phyloP scores from a whole-genome alignment of 78 protist genomes.

The Dictyostelium firmibasis region DNA sequence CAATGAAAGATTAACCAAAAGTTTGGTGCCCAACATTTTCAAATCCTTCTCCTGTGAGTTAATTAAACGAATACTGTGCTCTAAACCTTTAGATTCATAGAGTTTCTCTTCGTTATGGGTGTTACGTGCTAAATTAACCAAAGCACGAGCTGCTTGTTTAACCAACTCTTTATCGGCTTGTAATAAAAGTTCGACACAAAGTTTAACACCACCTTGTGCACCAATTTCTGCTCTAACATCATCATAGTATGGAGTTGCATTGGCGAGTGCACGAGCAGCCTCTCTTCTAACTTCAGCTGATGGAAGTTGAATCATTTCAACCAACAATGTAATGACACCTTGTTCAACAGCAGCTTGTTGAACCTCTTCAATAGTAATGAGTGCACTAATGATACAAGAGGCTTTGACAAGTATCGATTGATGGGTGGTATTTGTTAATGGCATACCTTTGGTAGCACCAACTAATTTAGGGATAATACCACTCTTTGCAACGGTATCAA shows the following conservation, averaged over 20 bases:
- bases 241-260: conserved; percentile 76
- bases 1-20: conserved; percentile 61
- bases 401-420: conserved; percentile 34
- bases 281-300: conserved; percentile 47
- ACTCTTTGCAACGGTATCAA: conserved; percentile 22
- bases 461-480: conserved; percentile 19
- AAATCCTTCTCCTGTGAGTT: conserved; percentile 23
- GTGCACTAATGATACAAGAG: conserved; percentile 54
- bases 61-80: conserved; percentile 65
- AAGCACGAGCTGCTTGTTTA: conserved; percentile 68
- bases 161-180: conserved; percentile 50
- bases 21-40: conserved; percentile 72
- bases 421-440: conserved; percentile 49
- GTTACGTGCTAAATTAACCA: conserved; percentile 67
- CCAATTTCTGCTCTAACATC: conserved; percentile 76
- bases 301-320: conserved; percentile 22
- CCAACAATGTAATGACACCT: conserved; percentile 32
- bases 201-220: conserved; percentile 61
- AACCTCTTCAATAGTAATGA: conserved; percentile 60
- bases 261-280: conserved; percentile 57
- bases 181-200: conserved; percentile 11
- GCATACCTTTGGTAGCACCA: conserved; percentile 51
- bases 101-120: conserved; percentile 64
- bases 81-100: conserved; percentile 60
- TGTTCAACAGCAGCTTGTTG: conserved; percentile 54